Evolutionary conservation across 805 yeast species (phyloP).

Genomic region (Saccharomycopsis sp.): DNA sequence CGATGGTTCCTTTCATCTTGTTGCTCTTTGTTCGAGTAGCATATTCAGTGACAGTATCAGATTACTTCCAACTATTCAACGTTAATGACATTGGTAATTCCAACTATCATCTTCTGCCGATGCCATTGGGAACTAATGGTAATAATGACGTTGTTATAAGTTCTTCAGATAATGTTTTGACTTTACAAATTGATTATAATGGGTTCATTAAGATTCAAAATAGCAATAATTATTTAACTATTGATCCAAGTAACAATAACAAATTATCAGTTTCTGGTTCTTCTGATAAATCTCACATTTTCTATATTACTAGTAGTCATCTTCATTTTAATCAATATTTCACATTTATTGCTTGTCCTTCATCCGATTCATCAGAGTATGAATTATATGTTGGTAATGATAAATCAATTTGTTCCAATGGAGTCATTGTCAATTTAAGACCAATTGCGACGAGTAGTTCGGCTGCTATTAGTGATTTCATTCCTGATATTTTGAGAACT

Average conservation of each 20-base stretch:
- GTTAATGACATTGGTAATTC: slow-evolving; percentile 16
- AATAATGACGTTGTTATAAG: slow-evolving; percentile 8
- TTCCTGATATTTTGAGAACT: slow-evolving; percentile 19
- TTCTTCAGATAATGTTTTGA: not conserved
- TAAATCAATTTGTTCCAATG: slow-evolving; percentile 8
- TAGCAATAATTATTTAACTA: slow-evolving; percentile 9
- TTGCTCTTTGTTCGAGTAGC: too few species aligned
- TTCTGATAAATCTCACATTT: slow-evolving; percentile 12
- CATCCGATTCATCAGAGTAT: not conserved
- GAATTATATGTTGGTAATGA: slow-evolving; percentile 15
- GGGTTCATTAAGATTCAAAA: slow-evolving; percentile 8
- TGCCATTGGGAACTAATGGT: slow-evolving; percentile 6
- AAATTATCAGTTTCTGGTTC: slow-evolving; percentile 2
- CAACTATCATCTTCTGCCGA: not conserved
- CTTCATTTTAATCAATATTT: slow-evolving; percentile 17
- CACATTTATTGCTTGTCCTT: slow-evolving; percentile 16
- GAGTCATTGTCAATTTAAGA: slow-evolving; percentile 15
- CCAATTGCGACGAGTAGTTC: slow-evolving; percentile 11
- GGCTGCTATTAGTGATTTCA: slow-evolving; percentile 2
- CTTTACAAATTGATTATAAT: slow-evolving; percentile 17
- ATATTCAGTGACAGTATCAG: slow-evolving; percentile 17
- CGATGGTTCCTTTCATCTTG: too few species aligned
- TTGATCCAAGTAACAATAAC: slow-evolving; percentile 8
- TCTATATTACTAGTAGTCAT: slow-evolving; percentile 14
- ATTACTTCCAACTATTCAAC: slow-evolving; percentile 25